Percentiles rank a stretch among this genome's conserved stretches.
Evolutionary conservation across 768 basidiomycete genomes (phyloP).

Genomic region (Boletus insuetus): DNA sequence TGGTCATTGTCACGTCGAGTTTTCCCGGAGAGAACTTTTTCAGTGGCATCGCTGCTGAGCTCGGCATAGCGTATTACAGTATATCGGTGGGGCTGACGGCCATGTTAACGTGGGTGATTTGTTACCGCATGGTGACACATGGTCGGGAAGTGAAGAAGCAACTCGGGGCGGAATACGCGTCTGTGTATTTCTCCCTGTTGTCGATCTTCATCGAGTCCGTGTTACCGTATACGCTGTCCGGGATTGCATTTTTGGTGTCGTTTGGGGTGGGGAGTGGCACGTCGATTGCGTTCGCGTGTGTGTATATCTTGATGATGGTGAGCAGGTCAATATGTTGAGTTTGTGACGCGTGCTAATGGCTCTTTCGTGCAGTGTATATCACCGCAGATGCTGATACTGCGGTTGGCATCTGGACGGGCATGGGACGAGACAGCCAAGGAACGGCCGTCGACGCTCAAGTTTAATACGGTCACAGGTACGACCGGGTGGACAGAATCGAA

Average conservation of each 20-base stretch:
- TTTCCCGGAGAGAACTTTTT: conserved; percentile 20
- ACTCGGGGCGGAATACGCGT: conserved; percentile 21
- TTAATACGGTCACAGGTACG: neutral
- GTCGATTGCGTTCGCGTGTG: conserved; percentile 13
- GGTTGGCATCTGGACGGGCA: conserved; percentile 17
- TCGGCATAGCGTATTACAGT: conserved; percentile 21
- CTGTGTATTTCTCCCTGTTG: conserved; percentile 17
- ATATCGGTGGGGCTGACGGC: conserved; percentile 20
- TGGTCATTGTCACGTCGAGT: conserved; percentile 14
- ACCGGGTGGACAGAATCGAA: neutral
- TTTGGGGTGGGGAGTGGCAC: conserved; percentile 16
- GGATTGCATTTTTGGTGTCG: conserved; percentile 23
- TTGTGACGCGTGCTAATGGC: neutral
- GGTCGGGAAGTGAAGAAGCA: conserved; percentile 7
- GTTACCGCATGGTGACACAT: conserved; percentile 15
- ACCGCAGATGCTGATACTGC: conserved; percentile 25
- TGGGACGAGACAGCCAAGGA: conserved; percentile 12
- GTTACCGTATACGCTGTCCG: conserved; percentile 25
- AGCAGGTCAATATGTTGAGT: neutral
- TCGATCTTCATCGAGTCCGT: conserved; percentile 23
- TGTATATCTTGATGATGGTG: conserved; percentile 27
- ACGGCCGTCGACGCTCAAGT: conserved; percentile 10
- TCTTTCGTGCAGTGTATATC: conserved; percentile 18
- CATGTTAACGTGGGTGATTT: conserved; percentile 19
- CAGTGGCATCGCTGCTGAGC: conserved; percentile 6